Percentiles rank a stretch among this genome's conserved stretches.
These are phyloP conservation scores for Dipteronia sinensis DNA, from an alignment of 345 rosid species.

Conservation along the genomic window DNA sequence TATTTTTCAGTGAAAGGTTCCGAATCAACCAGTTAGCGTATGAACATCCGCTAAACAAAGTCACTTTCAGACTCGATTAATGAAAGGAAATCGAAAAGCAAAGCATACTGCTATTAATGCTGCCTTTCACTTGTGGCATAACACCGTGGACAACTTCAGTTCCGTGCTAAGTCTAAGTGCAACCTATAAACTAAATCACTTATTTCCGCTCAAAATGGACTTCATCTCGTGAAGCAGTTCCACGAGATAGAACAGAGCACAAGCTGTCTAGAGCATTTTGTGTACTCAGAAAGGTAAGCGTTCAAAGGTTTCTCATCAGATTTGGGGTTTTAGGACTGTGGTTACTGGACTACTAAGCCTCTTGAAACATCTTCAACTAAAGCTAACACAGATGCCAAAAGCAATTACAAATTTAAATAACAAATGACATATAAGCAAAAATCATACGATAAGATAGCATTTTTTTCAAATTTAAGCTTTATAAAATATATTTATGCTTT, in stretches of 20 bases:
- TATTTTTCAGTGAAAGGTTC: not conserved
- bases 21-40: not conserved
- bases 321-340: not conserved
- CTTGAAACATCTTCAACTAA: not conserved
- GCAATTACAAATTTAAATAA: not conserved
- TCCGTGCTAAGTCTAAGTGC: not conserved
- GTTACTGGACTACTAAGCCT: not conserved
- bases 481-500: not conserved
- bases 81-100: not conserved
- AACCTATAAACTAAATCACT: not conserved
- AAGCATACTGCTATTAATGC: not conserved
- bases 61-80: not conserved
- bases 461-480: not conserved
- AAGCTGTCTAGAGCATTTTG: not conserved
- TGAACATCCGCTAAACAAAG: not conserved
- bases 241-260: not conserved
- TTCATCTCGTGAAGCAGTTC: not conserved
- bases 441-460: not conserved
- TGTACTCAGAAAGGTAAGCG: not conserved
- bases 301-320: not conserved
- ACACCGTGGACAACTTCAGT: not conserved
- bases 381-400: not conserved
- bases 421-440: not conserved
- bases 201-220: not conserved
- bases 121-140: not conserved